Evolutionary conservation across 2,329 filamentous ascomycete species (phyloP).

Genomic region (Stromatinia cepivora): DNA sequence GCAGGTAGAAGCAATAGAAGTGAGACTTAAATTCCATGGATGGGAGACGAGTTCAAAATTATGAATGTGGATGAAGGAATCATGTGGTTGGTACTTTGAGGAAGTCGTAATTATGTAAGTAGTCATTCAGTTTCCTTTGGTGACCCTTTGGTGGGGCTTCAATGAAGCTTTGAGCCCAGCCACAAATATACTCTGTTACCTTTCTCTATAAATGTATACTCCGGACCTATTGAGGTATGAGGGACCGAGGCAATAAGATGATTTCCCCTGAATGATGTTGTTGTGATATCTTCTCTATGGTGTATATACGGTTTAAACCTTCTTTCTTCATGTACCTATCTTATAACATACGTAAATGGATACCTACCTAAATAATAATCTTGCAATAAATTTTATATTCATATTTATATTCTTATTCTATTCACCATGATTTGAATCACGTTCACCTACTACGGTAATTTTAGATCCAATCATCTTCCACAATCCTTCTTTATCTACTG

Average conservation of each 20-base stretch:
- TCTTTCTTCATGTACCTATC: neutral
- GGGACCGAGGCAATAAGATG: neutral
- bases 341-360: neutral
- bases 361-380: too few relatives aligned
- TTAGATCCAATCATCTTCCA: neutral
- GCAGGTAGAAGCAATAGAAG: neutral
- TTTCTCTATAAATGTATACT: neutral
- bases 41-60: too few relatives aligned
- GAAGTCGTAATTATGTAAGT: neutral
- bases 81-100: neutral
- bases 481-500: slow-evolving; percentile 4
- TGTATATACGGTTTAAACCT: neutral
- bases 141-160: neutral
- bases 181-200: neutral
- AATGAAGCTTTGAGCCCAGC: neutral
- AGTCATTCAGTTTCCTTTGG: neutral
- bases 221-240: neutral
- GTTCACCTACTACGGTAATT: neutral
- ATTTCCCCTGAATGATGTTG: neutral
- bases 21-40: too few relatives aligned
- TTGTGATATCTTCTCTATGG: neutral
- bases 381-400: neutral
- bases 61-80: neutral
- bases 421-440: neutral
- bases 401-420: too few relatives aligned